Evolutionary conservation across 2,329 filamentous ascomycete genomes (phyloP).

Genomic region (Salinomyces thailandicus): DNA sequence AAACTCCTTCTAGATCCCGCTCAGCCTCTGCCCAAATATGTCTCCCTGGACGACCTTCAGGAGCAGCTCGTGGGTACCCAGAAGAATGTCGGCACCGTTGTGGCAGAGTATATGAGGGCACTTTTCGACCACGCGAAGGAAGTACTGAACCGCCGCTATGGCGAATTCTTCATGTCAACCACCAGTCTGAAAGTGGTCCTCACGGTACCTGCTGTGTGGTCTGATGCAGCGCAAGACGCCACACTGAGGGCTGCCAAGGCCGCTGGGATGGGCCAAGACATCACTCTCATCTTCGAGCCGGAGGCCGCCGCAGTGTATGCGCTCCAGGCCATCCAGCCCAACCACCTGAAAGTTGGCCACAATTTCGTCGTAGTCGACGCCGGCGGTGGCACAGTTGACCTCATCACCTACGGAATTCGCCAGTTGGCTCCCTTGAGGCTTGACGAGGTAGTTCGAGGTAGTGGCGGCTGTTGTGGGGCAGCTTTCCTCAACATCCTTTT

Average conservation of each 20-base stretch:
- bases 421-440: constrained; percentile 59
- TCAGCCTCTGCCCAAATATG: constrained; percentile 67
- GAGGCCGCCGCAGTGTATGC: constrained; percentile 71
- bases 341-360: constrained; percentile 55
- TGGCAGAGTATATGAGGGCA: constrained; percentile 65
- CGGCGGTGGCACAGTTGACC: constrained; percentile 51
- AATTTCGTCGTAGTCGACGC: constrained; percentile 48
- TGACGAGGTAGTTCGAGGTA: constrained; percentile 66
- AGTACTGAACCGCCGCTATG: constrained; percentile 59
- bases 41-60: constrained; percentile 63
- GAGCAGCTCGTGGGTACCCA: constrained; percentile 60
- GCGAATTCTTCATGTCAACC: constrained; percentile 63
- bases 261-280: constrained; percentile 63
- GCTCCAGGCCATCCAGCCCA: constrained; percentile 64
- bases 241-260: constrained; percentile 64
- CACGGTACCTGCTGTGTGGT: constrained; percentile 73
- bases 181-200: constrained; percentile 67
- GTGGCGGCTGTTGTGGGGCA: constrained; percentile 63
- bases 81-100: constrained; percentile 65
- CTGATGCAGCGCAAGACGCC: constrained; percentile 69
- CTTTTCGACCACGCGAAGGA: constrained; percentile 67
- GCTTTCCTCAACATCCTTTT: constrained; percentile 69
- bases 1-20: constrained; percentile 73
- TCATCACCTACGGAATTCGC: constrained; percentile 70
- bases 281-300: constrained; percentile 69